Evolutionary conservation across 805 yeast species (phyloP).

Genomic region (Ogataea saltuana): DNA sequence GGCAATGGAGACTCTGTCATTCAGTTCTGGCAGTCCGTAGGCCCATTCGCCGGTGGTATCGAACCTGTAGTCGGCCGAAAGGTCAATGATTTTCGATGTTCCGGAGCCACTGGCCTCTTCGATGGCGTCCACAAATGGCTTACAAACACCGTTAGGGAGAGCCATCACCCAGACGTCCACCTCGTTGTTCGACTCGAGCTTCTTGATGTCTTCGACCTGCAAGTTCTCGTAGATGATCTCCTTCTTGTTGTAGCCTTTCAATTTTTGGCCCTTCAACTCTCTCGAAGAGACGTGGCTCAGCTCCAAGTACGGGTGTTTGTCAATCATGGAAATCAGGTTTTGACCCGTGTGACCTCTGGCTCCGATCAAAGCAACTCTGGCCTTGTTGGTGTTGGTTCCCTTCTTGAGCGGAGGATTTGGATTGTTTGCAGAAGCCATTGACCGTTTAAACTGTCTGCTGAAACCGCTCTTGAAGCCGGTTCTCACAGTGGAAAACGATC

Average conservation of each 20-base stretch:
- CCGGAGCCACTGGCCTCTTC: slow-evolving; percentile 57
- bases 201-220: slow-evolving; percentile 80
- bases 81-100: slow-evolving; percentile 80
- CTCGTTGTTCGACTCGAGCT: slow-evolving; percentile 69
- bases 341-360: slow-evolving; percentile 98
- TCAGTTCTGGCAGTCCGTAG: slow-evolving; percentile 94
- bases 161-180: slow-evolving; percentile 99
- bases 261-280: slow-evolving; percentile 83
- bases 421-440: slow-evolving; percentile 46
- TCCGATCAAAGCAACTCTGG: slow-evolving; percentile 91
- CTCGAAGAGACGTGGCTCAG: slow-evolving; percentile 94
- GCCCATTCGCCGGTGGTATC: slow-evolving; percentile 87
- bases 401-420: slow-evolving; percentile 72
- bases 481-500: slow-evolving; percentile 30
- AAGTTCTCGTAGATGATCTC: slow-evolving; percentile 81
- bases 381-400: slow-evolving; percentile 59
- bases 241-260: slow-evolving; percentile 83
- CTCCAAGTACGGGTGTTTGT: slow-evolving; percentile 85
- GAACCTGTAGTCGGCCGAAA: slow-evolving; percentile 95
- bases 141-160: slow-evolving; percentile 95
- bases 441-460: slow-evolving; percentile 26
- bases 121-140: slow-evolving; percentile 80
- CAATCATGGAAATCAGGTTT: slow-evolving; percentile 82
- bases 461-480: slow-evolving; percentile 13
- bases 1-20: slow-evolving; percentile 64